A percentile compares a stretch with the other conserved stretches of the same genome.
phyloP scores from a whole-genome alignment of 2,329 filamentous ascomycete genomes.

The Apiospora kogelbergensis region DNA sequence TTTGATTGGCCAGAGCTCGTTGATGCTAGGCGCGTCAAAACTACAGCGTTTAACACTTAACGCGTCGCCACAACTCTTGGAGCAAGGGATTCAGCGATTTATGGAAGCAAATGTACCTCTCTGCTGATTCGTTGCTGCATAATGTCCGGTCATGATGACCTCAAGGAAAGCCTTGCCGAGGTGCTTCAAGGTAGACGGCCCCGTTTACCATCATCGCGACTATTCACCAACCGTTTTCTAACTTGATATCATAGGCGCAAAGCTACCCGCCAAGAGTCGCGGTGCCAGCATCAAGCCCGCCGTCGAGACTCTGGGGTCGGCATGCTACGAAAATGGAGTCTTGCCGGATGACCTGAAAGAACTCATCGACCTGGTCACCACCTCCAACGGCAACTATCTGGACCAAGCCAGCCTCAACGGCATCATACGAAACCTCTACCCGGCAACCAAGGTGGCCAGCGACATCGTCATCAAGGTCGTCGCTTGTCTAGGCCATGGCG shows the following conservation, averaged over 20 bases:
- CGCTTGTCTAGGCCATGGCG: slow-evolving; percentile 74
- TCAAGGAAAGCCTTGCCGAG: slow-evolving; percentile 2
- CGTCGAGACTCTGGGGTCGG: slow-evolving; percentile 61
- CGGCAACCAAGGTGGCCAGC: slow-evolving; percentile 61
- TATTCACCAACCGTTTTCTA: background rate
- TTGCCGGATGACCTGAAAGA: slow-evolving; percentile 57
- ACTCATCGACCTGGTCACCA: slow-evolving; percentile 66
- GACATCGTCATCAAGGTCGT: slow-evolving; percentile 65
- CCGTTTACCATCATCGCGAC: background rate
- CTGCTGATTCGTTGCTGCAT: background rate
- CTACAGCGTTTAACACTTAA: background rate
- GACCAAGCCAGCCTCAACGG: slow-evolving; percentile 73
- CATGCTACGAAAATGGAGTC: slow-evolving; percentile 69
- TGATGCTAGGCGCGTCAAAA: background rate
- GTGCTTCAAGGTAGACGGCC: slow-evolving; percentile 2
- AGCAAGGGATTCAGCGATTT: background rate
- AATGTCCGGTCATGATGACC: slow-evolving; percentile 2
- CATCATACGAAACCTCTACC: slow-evolving; percentile 75
- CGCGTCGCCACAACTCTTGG: background rate
- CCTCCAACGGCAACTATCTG: slow-evolving; percentile 57
- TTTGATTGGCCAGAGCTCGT: background rate
- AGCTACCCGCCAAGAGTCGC: slow-evolving; percentile 65
- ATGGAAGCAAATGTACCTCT: background rate
- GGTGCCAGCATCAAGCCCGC: slow-evolving; percentile 60
- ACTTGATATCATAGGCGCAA: slow-evolving; percentile 46